Evolutionary conservation across 306 rosid genomes (phyloP).

Genomic region (Calophaca sinica): DNA sequence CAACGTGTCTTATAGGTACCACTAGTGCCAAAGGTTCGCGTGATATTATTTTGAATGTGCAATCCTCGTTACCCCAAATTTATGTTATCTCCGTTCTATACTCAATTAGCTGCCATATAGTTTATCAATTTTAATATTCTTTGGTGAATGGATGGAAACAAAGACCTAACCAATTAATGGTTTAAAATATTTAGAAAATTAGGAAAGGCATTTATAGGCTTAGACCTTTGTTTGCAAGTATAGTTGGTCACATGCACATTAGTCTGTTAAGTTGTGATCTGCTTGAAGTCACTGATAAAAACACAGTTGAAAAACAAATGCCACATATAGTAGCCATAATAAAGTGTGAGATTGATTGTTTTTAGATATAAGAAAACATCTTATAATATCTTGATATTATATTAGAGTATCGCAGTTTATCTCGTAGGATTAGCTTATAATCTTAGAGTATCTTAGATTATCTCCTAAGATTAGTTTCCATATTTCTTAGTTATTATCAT

Average conservation of each 20-base stretch:
- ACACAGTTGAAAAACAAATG: no score
- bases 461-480: no score
- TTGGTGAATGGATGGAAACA: slow-evolving; percentile 1
- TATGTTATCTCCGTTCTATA: slow-evolving; percentile 29
- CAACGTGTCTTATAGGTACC: not conserved
- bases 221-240: not conserved
- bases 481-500: no score
- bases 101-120: slow-evolving; percentile 7
- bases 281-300: slow-evolving; percentile 10
- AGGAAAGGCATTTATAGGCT: not conserved
- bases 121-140: slow-evolving; percentile 30
- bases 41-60: not conserved
- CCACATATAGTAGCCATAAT: no score
- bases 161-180: not conserved
- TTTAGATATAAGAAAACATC: no score
- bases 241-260: slow-evolving; percentile 2
- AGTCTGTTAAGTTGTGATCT: not conserved
- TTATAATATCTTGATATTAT: no score
- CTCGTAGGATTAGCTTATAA: not conserved
- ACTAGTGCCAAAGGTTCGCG: slow-evolving; percentile 40
- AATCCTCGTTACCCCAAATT: not conserved
- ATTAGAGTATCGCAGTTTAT: no score
- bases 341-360: no score
- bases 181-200: slow-evolving; percentile 11
- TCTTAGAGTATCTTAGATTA: no score